These are phyloP conservation scores for Trichoderma lentiforme DNA, from an alignment of 2,329 filamentous ascomycete genomes.

Conservation along the genomic window DNA sequence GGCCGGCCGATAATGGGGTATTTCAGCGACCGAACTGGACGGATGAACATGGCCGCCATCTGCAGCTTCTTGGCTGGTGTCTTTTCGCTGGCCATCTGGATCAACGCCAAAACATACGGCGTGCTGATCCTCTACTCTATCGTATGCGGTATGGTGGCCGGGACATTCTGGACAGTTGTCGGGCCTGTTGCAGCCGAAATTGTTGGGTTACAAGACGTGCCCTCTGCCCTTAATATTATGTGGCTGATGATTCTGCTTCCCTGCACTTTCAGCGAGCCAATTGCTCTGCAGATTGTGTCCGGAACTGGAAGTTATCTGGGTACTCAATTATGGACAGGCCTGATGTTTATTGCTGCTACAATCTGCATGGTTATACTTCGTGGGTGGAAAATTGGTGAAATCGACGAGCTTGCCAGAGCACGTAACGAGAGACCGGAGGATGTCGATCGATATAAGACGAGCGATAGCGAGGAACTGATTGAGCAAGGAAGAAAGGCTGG, in stretches of 20 bases:
- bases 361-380: constrained; percentile 33
- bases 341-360: constrained; percentile 55
- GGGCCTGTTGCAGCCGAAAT: constrained; percentile 71
- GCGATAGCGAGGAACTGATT: constrained; percentile 31
- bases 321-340: constrained; percentile 57
- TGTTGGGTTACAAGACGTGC: constrained; percentile 65
- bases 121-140: constrained; percentile 70
- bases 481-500: constrained; percentile 30
- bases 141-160: constrained; percentile 66
- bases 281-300: constrained; percentile 54
- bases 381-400: constrained; percentile 39
- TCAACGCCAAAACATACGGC: constrained; percentile 60
- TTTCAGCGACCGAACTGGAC: constrained; percentile 65
- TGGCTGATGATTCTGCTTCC: constrained; percentile 72
- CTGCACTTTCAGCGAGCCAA: constrained; percentile 64
- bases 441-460: constrained; percentile 31
- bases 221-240: constrained; percentile 64
- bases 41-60: constrained; percentile 67
- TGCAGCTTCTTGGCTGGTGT: constrained; percentile 64
- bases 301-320: constrained; percentile 47
- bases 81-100: constrained; percentile 69
- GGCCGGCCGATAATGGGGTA: constrained; percentile 71
- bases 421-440: constrained; percentile 30
- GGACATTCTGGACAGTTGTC: constrained; percentile 68
- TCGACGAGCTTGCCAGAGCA: constrained; percentile 32